phyloP scores from a whole-genome alignment of 176 grass and related monocot species.

The Phragmites australis region DNA sequence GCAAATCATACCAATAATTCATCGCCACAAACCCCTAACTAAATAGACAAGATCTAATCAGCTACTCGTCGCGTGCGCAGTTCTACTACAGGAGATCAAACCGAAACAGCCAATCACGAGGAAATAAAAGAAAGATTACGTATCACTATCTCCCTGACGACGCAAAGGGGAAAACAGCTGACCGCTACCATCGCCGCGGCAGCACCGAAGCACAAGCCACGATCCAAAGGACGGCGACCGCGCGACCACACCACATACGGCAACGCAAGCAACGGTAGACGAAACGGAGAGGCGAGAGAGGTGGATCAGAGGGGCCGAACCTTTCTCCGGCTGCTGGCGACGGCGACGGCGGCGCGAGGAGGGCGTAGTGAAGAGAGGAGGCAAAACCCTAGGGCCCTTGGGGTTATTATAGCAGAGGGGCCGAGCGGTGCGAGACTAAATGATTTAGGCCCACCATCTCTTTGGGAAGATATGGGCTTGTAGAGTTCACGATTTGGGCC shows the following conservation, averaged over 20 bases:
- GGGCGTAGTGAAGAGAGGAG: neutral
- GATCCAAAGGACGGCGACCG: too few species aligned
- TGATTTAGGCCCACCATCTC: neutral
- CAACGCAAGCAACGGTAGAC: neutral
- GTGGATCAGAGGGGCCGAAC: neutral
- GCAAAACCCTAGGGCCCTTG: constrained; percentile 25
- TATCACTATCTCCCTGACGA: neutral
- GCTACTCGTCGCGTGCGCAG: neutral
- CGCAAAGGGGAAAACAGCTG: neutral
- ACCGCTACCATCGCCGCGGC: neutral
- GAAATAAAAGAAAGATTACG: neutral
- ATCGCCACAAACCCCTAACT: neutral
- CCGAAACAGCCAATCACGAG: neutral
- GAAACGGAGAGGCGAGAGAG: neutral
- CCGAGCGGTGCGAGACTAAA: neutral
- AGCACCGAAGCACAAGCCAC: too few species aligned
- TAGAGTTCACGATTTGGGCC: too few species aligned
- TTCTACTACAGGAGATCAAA: neutral
- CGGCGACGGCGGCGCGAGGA: neutral
- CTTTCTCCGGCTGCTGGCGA: constrained; percentile 2
- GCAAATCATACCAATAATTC: neutral
- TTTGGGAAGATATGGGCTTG: neutral
- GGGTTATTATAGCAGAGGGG: neutral
- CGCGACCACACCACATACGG: too few species aligned
- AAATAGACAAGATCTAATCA: neutral